phyloP scores from a whole-genome alignment of 139 green algal species.

The Haematococcus sp. region DNA sequence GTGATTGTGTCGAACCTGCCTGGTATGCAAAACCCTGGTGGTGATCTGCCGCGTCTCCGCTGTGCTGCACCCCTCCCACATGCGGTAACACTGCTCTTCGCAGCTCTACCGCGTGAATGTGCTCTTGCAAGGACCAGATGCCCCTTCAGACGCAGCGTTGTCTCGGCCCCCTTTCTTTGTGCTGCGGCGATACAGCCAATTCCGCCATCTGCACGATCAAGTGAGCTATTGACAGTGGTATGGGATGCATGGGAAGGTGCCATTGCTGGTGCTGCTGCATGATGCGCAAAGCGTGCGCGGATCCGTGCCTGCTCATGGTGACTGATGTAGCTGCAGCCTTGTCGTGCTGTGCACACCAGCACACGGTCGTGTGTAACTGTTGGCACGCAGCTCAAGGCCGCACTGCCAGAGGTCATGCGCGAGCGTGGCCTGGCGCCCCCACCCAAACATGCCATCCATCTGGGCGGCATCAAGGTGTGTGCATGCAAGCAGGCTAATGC shows the following conservation, averaged over 20 bases:
- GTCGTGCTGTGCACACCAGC: too few species aligned
- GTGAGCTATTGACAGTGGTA: conserved; percentile 11
- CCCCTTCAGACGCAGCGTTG: not conserved
- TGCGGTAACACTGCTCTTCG: too few species aligned
- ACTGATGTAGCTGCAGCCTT: too few species aligned
- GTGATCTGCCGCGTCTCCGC: not conserved
- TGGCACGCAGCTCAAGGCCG: conserved; percentile 38
- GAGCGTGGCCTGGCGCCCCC: conserved; percentile 29
- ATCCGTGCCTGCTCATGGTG: too few species aligned
- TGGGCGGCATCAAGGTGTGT: conserved; percentile 23
- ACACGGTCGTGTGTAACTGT: too few species aligned
- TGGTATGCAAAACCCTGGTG: not conserved
- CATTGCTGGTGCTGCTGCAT: too few species aligned
- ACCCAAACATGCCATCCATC: conserved; percentile 47
- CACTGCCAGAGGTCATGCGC: conserved; percentile 35
- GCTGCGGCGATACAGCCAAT: conserved; percentile 55
- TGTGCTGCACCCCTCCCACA: too few species aligned
- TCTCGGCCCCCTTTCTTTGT: conserved; percentile 48
- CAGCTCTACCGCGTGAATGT: conserved; percentile 61
- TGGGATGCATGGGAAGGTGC: too few species aligned
- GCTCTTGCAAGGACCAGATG: conserved; percentile 33
- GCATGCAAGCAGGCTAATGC: not conserved
- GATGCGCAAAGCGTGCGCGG: too few species aligned
- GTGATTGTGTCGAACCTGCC: not conserved
- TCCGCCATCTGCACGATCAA: conserved; percentile 48